phyloP scores from a whole-genome alignment of 176 grass and related monocot genomes.

The Tillandsia leiboldiana region DNA sequence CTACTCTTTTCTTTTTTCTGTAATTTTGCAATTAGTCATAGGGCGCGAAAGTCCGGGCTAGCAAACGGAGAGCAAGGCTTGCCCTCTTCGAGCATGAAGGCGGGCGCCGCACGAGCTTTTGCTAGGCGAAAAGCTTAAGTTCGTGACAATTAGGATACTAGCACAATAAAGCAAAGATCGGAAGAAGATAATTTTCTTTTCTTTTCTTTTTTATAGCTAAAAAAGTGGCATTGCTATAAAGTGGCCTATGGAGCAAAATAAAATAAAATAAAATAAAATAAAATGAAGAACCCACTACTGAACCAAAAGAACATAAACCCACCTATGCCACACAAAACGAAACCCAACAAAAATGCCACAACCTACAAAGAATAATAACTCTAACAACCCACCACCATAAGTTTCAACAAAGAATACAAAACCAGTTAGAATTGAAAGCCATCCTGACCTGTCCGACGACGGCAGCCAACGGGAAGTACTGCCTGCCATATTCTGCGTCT shows the following conservation, averaged over 20 bases:
- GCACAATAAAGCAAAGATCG: too few relatives aligned
- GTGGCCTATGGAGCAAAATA: not conserved
- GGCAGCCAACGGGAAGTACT: slow-evolving; percentile 85
- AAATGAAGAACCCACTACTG: not conserved
- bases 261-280: not conserved
- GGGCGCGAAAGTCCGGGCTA: too few relatives aligned
- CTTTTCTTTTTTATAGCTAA: not conserved
- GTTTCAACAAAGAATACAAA: slow-evolving; percentile 2
- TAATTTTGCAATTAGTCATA: too few relatives aligned
- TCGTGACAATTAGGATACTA: too few relatives aligned
- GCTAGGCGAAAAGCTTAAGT: too few relatives aligned
- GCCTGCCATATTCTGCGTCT: slow-evolving; percentile 42
- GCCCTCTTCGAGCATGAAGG: too few relatives aligned
- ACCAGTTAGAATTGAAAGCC: not conserved
- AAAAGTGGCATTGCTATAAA: not conserved
- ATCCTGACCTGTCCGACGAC: slow-evolving; percentile 73
- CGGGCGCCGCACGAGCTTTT: too few relatives aligned
- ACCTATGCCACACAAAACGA: not conserved
- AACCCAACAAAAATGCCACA: not conserved
- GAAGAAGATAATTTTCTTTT: too few relatives aligned
- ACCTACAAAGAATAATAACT: not conserved
- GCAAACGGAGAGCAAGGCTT: too few relatives aligned
- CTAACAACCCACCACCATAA: not conserved
- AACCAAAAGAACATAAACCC: not conserved
- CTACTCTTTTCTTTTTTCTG: too few relatives aligned